Evolutionary conservation across 2,329 filamentous ascomycete genomes (phyloP).

Genomic region (Talaromyces pinophilus): DNA sequence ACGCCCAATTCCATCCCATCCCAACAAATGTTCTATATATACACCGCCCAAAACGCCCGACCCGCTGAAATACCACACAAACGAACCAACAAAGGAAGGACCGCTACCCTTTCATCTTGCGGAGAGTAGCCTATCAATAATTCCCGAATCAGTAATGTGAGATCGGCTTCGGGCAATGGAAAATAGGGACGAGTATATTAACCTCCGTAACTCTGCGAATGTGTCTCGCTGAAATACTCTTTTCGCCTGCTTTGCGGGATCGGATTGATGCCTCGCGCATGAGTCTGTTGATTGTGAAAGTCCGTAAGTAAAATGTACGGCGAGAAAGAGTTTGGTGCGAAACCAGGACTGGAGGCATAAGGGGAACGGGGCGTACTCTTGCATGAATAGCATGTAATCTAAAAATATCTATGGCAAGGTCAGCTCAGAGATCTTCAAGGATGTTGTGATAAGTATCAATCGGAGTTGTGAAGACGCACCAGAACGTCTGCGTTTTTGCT

Average conservation of each 20-base stretch:
- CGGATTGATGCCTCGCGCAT: conserved; percentile 78
- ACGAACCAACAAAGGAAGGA: conserved; percentile 2
- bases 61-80: conserved; percentile 1
- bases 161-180: not conserved
- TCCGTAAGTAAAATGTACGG: not conserved
- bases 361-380: conserved; percentile 51
- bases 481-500: conserved; percentile 85
- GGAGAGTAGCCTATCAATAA: conserved; percentile 58
- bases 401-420: conserved; percentile 64
- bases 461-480: conserved; percentile 51
- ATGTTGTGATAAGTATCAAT: not conserved
- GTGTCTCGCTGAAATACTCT: conserved; percentile 70
- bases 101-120: conserved; percentile 67
- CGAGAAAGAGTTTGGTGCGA: not conserved
- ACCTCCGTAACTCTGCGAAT: conserved; percentile 77
- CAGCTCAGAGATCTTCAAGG: not conserved
- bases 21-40: conserved; percentile 6
- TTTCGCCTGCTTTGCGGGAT: conserved; percentile 72
- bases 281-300: conserved; percentile 54
- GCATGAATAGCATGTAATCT: conserved; percentile 79
- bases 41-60: conserved; percentile 4
- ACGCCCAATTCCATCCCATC: not conserved
- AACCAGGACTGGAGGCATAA: not conserved
- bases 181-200: conserved; percentile 23
- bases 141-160: not conserved